Evolutionary conservation across 2,329 filamentous ascomycete species (phyloP).

Genomic region (Whalleya microplaca): DNA sequence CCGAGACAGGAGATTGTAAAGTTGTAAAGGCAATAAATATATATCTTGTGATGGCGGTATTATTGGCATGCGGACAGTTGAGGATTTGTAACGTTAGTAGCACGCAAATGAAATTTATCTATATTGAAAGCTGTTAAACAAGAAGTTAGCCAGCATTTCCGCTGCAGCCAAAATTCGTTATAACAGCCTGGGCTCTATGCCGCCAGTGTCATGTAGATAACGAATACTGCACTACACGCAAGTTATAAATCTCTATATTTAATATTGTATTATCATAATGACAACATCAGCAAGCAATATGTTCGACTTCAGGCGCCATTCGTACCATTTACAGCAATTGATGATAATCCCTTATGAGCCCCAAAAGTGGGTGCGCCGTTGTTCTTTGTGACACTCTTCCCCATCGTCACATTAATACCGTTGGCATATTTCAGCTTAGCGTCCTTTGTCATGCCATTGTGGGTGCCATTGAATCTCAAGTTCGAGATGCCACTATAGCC

Average conservation of each 20-base stretch:
- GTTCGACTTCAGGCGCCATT: neutral
- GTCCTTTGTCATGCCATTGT: slow-evolving; percentile 63
- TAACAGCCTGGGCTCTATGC: too few species aligned
- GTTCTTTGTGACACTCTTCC: slow-evolving; percentile 38
- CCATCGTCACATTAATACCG: slow-evolving; percentile 44
- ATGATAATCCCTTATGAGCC: slow-evolving; percentile 40
- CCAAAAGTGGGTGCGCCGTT: slow-evolving; percentile 53
- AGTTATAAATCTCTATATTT: too few species aligned
- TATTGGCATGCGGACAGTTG: neutral
- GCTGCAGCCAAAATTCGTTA: too few species aligned
- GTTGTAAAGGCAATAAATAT: slow-evolving; percentile 2
- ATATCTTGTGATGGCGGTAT: neutral
- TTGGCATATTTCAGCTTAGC: slow-evolving; percentile 52
- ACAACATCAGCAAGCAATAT: too few species aligned
- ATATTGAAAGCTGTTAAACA: too few species aligned
- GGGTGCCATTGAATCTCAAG: slow-evolving; percentile 61
- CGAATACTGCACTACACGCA: too few species aligned
- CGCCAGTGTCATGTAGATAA: too few species aligned
- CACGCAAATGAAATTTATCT: too few species aligned
- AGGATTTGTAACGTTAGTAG: neutral
- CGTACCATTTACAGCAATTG: slow-evolving; percentile 8
- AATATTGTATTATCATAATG: too few species aligned
- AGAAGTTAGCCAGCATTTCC: too few species aligned
- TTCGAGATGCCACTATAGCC: slow-evolving; percentile 61
- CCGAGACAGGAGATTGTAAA: slow-evolving; percentile 16